A percentile compares a stretch with the other conserved stretches of the same genome.
Conservation (phyloP, 495 filamentous ascomycete species). For the Jackrogersella multiformis region DNA sequence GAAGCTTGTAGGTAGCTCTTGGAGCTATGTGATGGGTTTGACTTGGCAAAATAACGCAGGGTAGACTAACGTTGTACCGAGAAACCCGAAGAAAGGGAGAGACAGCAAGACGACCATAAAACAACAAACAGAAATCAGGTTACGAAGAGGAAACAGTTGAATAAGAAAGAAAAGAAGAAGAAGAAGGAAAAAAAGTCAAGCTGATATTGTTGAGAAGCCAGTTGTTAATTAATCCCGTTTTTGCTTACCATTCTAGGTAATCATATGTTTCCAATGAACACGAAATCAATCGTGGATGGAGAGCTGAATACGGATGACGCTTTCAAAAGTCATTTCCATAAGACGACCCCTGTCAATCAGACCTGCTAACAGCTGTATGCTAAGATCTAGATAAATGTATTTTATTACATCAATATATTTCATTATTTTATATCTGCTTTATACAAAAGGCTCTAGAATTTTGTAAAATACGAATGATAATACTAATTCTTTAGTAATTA, state of each 20-base stretch:
- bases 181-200: background rate
- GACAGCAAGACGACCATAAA: no score
- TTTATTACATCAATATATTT: no score
- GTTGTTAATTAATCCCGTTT: no score
- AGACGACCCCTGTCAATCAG: no score
- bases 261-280: background rate
- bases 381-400: no score
- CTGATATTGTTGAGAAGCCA: background rate
- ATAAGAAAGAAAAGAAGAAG: background rate
- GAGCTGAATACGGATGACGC: background rate
- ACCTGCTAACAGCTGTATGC: no score
- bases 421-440: no score
- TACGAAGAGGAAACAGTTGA: constrained; percentile 2
- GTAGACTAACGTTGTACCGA: background rate
- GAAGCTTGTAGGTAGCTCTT: background rate
- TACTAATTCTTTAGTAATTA: no score
- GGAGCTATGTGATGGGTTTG: background rate
- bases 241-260: constrained; percentile 1
- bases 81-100: no score
- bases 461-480: no score
- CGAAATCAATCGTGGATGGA: constrained; percentile 8
- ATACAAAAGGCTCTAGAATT: no score
- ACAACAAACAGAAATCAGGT: background rate
- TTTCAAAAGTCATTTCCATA: background rate
- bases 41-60: background rate